phyloP scores from a whole-genome alignment of 2,329 filamentous ascomycete genomes.

The Lasiodiplodia sp. region DNA sequence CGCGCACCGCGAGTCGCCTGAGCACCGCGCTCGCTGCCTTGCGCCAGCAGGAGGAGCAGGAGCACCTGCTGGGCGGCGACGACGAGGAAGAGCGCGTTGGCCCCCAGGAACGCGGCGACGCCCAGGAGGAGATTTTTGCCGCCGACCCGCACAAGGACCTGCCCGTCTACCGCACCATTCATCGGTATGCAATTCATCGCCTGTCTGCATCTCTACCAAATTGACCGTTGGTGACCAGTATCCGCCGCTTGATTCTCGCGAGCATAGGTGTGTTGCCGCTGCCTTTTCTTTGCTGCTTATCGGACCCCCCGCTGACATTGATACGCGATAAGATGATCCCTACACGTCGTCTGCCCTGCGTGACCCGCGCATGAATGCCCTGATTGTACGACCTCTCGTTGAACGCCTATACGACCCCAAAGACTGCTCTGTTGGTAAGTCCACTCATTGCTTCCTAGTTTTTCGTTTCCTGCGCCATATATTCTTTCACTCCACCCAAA shows the following conservation, averaged over 20 bases:
- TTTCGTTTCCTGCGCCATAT: background rate
- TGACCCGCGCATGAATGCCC: conserved; percentile 81
- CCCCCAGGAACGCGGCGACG: conserved; percentile 53
- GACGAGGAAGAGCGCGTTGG: conserved; percentile 49
- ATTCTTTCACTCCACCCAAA: background rate
- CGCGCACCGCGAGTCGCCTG: conserved; percentile 41
- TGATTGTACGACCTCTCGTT: conserved; percentile 81
- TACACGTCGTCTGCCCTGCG: conserved; percentile 78
- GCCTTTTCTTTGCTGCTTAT: background rate
- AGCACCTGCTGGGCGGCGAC: conserved; percentile 54
- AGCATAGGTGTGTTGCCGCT: conserved; percentile 50
- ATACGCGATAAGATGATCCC: conserved; percentile 60
- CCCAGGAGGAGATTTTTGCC: conserved; percentile 48
- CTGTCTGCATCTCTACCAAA: background rate
- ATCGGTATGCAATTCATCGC: conserved; percentile 55
- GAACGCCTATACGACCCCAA: conserved; percentile 81
- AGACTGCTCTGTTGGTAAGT: conserved; percentile 77
- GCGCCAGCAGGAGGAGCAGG: conserved; percentile 57
- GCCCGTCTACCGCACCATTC: conserved; percentile 80
- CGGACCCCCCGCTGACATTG: conserved; percentile 6
- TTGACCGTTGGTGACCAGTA: conserved; percentile 39
- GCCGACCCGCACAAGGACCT: conserved; percentile 68
- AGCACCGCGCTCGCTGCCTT: conserved; percentile 49
- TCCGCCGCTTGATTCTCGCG: conserved; percentile 55
- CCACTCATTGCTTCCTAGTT: background rate